Conservation (phyloP, 352 stramenopile species). For the Blastocystis sp. region DNA sequence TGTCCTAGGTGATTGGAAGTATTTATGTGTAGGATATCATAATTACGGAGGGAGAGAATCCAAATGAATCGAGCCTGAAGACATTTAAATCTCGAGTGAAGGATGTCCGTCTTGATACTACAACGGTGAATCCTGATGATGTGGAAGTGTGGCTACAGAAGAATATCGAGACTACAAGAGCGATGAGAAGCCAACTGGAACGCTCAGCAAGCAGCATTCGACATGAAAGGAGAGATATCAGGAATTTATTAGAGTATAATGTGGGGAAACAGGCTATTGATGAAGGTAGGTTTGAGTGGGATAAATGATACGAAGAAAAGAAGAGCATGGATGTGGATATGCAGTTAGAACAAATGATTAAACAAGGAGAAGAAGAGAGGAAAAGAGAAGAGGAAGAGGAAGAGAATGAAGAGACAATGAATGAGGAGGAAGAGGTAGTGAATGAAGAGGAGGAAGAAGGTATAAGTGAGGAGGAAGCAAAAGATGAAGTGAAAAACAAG, state of each 20-base stretch:
- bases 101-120: background rate
- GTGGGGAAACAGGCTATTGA: background rate
- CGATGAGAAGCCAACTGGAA: slow-evolving; percentile 12
- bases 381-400: slow-evolving; percentile 1
- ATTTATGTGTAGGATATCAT: background rate
- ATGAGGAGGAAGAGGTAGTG: slow-evolving; percentile 29
- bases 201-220: slow-evolving; percentile 42
- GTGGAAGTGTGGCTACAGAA: background rate
- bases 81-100: background rate
- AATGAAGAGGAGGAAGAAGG: background rate
- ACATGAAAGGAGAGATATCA: background rate
- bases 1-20: background rate
- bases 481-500: background rate
- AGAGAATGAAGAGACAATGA: slow-evolving; percentile 9
- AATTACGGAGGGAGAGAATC: background rate
- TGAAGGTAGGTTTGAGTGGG: background rate
- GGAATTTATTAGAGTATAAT: slow-evolving; percentile 7
- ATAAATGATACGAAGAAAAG: background rate
- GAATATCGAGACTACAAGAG: background rate
- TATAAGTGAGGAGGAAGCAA: background rate
- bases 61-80: background rate
- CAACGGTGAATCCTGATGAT: background rate
- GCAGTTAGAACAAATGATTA: background rate
- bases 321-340: background rate
- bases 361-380: background rate